Evolutionary conservation across 768 basidiomycete genomes (phyloP).

Genomic region (Termitomyces heimii): DNA sequence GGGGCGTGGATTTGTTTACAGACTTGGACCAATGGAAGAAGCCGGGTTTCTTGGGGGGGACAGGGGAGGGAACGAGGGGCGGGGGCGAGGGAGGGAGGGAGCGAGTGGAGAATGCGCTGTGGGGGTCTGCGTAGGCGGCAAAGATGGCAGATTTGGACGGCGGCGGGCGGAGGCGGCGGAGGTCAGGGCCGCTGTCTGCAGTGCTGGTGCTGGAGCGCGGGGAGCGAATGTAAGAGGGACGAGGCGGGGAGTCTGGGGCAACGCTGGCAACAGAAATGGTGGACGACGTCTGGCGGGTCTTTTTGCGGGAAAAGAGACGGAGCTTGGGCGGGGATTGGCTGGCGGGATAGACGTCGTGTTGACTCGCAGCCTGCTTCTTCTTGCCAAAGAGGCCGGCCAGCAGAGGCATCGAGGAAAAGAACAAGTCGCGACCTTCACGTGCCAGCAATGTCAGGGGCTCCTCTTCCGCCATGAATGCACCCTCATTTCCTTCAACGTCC

Average conservation of each 20-base stretch:
- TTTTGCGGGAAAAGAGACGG: conserved; percentile 35
- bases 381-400: conserved; percentile 32
- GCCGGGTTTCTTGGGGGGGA: conserved; percentile 27
- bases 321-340: no score
- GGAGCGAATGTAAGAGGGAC: conserved; percentile 22
- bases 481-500: no score
- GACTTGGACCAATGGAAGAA: conserved; percentile 40
- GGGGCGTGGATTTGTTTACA: conserved; percentile 7
- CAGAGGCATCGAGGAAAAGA: no score
- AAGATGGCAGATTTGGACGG: conserved; percentile 64
- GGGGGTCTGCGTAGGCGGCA: conserved; percentile 48
- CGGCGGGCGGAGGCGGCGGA: conserved; percentile 43
- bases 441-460: no score
- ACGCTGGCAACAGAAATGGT: conserved; percentile 14
- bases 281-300: conserved; percentile 11
- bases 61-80: conserved; percentile 10
- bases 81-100: conserved; percentile 47
- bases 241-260: conserved; percentile 18
- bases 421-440: no score
- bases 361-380: conserved; percentile 29
- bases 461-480: no score
- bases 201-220: conserved; percentile 32
- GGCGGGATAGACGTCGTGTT: no score
- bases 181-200: conserved; percentile 32
- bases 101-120: conserved; percentile 49